Evolutionary conservation across 2,329 filamentous ascomycete genomes (phyloP), one percentile per base, ranked within the genome.

Genomic region (Monosporascus sp.): DNA sequence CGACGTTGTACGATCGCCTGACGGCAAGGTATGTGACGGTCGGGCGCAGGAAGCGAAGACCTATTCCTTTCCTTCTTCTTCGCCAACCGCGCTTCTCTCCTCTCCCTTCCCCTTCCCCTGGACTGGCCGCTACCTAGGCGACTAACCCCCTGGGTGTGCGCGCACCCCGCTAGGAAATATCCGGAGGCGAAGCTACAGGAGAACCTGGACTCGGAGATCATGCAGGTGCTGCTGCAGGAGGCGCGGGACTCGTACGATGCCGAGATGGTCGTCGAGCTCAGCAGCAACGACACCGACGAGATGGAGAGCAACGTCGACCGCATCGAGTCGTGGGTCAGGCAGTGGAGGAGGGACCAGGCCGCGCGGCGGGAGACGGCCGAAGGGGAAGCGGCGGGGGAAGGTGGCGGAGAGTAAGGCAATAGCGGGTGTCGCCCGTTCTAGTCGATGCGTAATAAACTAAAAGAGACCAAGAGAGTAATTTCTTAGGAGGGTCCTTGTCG

Each of bases 151-250:
- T 1, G 27, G 25, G 27, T 7, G 27, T 31, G 27, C 27, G 9
- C 9, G 1, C 22, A 24, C 22, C 27, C 27, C 9, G 27, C 27
- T 31, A 89, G 88, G 60, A 88, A 90, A 57, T 97, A 97, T 70
- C 79, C 83, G 57, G 89, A 94, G 67, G 79, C 81, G 57, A 99
- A 99, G 71, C 76, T 99, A 44, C 89, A 97, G 70, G 94, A 97
- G 71, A 99, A 99, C 67, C 77, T 99, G 55, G 94, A 99, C 71
- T 88, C 90, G 31, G 94, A 99, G 75, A 97, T 99, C 67, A 97
- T 99, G 86, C 88, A 96, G 67, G 90, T 97, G 25, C 75, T 99
- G 52, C 77, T 96, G 20, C 87, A 96, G 61, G 94, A 99, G 75
- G 94, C 94, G 35, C 79, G 85, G 55, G 92, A 96, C 58, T 83